These are phyloP conservation scores for Staphylotrichum tortipilum DNA, from an alignment of 495 filamentous ascomycete genomes.

Conservation along the genomic window DNA sequence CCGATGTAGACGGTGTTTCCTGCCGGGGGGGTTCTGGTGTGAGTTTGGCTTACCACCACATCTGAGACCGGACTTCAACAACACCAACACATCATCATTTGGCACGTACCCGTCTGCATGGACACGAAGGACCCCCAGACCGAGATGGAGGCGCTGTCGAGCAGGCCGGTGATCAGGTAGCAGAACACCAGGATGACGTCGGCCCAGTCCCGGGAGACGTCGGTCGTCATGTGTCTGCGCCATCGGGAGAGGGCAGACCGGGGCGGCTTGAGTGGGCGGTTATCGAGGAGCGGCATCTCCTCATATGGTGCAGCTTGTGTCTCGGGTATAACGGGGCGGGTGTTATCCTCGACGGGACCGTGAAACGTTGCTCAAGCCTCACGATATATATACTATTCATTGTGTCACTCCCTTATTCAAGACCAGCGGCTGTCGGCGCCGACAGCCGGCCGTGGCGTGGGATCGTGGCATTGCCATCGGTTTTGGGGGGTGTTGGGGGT, in stretches of 20 bases:
- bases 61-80: too few relatives aligned
- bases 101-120: slow-evolving; percentile 70
- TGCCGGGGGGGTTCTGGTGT: slow-evolving; percentile 3
- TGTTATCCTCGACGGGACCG: too few relatives aligned
- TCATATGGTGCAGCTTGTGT: slow-evolving; percentile 21
- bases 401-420: not conserved
- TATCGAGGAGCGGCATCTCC: slow-evolving; percentile 31
- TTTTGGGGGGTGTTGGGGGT: too few relatives aligned
- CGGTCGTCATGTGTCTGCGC: slow-evolving; percentile 35
- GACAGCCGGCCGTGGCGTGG: not conserved
- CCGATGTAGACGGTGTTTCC: slow-evolving; percentile 68
- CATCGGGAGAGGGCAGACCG: slow-evolving; percentile 17
- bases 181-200: slow-evolving; percentile 56
- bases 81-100: too few relatives aligned
- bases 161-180: slow-evolving; percentile 64
- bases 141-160: slow-evolving; percentile 62
- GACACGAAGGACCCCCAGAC: slow-evolving; percentile 70
- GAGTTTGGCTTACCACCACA: too few relatives aligned
- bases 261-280: slow-evolving; percentile 1
- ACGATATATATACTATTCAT: not conserved
- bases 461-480: too few relatives aligned
- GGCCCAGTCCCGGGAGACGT: slow-evolving; percentile 47
- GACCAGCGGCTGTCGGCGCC: slow-evolving; percentile 1
- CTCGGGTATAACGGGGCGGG: too few relatives aligned
- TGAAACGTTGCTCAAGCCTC: not conserved